Evolutionary conservation across 257 asterid genomes (phyloP).

Genomic region (Solanum tacnaense): DNA sequence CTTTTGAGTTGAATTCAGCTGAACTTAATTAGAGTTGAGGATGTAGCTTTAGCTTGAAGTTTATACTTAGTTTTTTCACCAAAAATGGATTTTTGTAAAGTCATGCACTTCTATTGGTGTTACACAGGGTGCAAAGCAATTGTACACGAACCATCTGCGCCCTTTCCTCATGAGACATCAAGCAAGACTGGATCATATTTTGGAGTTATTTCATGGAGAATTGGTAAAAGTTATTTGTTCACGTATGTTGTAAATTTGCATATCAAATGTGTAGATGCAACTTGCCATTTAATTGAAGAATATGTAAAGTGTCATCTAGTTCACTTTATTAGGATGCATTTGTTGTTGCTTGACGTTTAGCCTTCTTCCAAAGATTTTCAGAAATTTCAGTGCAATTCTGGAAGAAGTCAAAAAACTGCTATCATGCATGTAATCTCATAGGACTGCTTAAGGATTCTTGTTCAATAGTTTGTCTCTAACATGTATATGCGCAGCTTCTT

Average conservation of each 20-base stretch:
- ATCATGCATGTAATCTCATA: background rate
- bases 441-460: background rate
- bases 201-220: slow-evolving; percentile 44
- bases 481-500: background rate
- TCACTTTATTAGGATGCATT: background rate
- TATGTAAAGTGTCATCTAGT: background rate
- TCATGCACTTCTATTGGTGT: slow-evolving; percentile 2
- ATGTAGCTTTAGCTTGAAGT: background rate
- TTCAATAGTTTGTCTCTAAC: background rate
- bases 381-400: background rate
- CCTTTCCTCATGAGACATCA: slow-evolving; percentile 74
- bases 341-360: background rate
- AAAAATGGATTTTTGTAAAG: background rate
- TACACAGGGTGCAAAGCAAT: slow-evolving; percentile 63
- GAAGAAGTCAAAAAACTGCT: background rate
- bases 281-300: background rate
- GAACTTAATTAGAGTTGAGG: background rate
- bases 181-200: slow-evolving; percentile 45
- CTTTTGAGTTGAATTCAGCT: background rate
- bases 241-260: background rate
- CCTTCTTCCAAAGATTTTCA: background rate
- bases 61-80: background rate
- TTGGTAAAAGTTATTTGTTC: slow-evolving; percentile 31
- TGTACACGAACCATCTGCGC: slow-evolving; percentile 54
- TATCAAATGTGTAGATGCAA: background rate